Conservation (phyloP, 2,329 filamentous ascomycete species). For the Pestalotiopsis sp. region DNA sequence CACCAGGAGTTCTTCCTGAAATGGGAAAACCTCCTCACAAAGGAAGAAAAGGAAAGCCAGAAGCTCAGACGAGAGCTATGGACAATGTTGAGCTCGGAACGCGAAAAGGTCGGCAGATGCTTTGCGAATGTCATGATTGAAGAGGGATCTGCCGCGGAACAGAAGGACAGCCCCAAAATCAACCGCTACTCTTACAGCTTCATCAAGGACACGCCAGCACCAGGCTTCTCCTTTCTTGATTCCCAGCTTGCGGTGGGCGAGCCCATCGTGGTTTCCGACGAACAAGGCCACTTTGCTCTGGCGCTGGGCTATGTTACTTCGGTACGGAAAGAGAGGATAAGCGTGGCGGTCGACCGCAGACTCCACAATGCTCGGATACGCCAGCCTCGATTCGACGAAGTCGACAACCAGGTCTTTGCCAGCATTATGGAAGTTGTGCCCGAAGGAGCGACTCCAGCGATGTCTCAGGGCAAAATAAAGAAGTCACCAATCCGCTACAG, state of each 20-base stretch:
- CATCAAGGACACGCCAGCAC: conserved; percentile 64
- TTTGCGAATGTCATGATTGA: conserved; percentile 88
- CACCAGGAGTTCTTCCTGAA: conserved; percentile 89
- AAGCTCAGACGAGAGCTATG: conserved; percentile 89
- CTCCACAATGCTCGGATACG: conserved; percentile 84
- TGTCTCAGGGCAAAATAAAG: conserved; percentile 54
- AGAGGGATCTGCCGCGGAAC: conserved; percentile 73
- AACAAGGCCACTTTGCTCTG: conserved; percentile 91
- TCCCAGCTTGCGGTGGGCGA: conserved; percentile 88
- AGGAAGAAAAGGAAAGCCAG: conserved; percentile 89
- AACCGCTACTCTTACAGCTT: conserved; percentile 91
- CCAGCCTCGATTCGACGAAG: conserved; percentile 74
- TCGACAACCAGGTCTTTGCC: conserved; percentile 80
- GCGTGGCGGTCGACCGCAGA: conserved; percentile 86
- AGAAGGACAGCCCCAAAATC: conserved; percentile 75
- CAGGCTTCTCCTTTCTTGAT: conserved; percentile 83
- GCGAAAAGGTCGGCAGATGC: conserved; percentile 86
- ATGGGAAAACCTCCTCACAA: conserved; percentile 91
- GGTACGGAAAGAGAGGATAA: conserved; percentile 75
- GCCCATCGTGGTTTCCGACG: conserved; percentile 94
- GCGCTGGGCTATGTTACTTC: conserved; percentile 89
- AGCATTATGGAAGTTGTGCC: conserved; percentile 86
- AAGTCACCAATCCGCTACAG: conserved; percentile 71
- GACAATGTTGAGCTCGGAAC: conserved; percentile 90
- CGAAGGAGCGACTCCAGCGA: conserved; percentile 54